Evolutionary conservation across 2,329 filamentous ascomycete species (phyloP).

Genomic region (Botryotinia narcissicola): DNA sequence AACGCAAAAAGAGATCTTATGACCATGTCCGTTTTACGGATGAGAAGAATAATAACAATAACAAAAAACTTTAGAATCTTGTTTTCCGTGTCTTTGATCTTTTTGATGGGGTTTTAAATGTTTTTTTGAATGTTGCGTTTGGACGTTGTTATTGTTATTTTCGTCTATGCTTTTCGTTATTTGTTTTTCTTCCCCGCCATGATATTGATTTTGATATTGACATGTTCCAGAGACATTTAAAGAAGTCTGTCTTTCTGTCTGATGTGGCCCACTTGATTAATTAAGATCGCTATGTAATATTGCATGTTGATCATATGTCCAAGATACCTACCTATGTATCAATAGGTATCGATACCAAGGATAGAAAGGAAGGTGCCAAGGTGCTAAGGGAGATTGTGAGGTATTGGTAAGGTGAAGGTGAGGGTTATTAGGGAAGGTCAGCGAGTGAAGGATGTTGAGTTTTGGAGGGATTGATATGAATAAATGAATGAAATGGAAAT

Average conservation of each 20-base stretch:
- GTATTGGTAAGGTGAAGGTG: not conserved
- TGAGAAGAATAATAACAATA: constrained; percentile 12
- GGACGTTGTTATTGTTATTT: too few species aligned
- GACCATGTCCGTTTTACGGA: not conserved
- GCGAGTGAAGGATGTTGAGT: too few species aligned
- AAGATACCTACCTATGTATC: too few species aligned
- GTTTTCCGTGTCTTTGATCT: not conserved
- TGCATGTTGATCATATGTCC: too few species aligned
- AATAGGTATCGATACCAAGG: too few species aligned
- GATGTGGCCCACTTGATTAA: not conserved
- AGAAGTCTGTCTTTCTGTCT: not conserved
- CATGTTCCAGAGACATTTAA: not conserved
- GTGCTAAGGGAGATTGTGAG: not conserved
- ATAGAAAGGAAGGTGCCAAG: too few species aligned
- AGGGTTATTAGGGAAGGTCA: not conserved
- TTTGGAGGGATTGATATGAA: too few species aligned
- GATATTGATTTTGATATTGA: not conserved
- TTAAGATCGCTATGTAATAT: not conserved
- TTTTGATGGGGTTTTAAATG: not conserved
- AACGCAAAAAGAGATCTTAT: not conserved
- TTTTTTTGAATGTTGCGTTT: not conserved
- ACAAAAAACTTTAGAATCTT: not conserved
- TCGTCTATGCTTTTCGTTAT: not conserved
- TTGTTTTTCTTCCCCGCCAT: not conserved
- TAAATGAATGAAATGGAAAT: too few species aligned